Conservation (phyloP, 2,329 filamentous ascomycete species). For the Hymenoscyphus fraxineus region DNA sequence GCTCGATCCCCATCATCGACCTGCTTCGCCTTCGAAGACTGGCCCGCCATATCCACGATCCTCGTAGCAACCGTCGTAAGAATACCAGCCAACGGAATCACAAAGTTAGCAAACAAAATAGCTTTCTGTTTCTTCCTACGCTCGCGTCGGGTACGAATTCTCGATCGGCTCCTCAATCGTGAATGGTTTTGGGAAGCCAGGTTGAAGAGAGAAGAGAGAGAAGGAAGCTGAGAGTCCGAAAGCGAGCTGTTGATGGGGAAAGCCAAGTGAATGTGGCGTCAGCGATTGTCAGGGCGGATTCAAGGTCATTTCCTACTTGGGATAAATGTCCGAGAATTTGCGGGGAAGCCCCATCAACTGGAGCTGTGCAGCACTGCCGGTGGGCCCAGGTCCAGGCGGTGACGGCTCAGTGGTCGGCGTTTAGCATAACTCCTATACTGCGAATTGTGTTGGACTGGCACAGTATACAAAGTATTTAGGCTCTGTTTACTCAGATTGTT, state of each 20-base stretch:
- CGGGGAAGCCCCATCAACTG: background rate
- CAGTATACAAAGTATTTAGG: no score
- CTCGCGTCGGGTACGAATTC: conserved; percentile 3
- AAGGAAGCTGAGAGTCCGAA: background rate
- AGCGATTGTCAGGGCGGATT: background rate
- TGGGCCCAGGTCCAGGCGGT: no score
- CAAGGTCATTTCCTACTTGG: background rate
- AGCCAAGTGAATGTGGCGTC: background rate
- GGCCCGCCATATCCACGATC: conserved; percentile 27
- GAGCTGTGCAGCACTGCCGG: background rate
- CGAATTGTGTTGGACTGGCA: no score
- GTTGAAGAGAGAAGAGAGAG: conserved; percentile 4
- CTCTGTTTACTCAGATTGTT: no score
- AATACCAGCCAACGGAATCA: conserved; percentile 22
- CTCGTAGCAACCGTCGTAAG: conserved; percentile 21
- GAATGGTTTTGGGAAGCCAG: conserved; percentile 14
- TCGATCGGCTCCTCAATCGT: conserved; percentile 12
- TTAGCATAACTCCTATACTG: no score
- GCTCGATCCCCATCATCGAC: conserved; percentile 19
- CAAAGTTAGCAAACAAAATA: conserved; percentile 22
- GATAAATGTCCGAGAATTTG: background rate
- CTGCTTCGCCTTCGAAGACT: conserved; percentile 9
- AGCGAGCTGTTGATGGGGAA: background rate
- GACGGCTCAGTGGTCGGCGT: no score
- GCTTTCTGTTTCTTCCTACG: background rate